These are phyloP conservation scores for Wickerhamomyces bovis DNA, from an alignment of 805 yeast species.

Conservation along the genomic window DNA sequence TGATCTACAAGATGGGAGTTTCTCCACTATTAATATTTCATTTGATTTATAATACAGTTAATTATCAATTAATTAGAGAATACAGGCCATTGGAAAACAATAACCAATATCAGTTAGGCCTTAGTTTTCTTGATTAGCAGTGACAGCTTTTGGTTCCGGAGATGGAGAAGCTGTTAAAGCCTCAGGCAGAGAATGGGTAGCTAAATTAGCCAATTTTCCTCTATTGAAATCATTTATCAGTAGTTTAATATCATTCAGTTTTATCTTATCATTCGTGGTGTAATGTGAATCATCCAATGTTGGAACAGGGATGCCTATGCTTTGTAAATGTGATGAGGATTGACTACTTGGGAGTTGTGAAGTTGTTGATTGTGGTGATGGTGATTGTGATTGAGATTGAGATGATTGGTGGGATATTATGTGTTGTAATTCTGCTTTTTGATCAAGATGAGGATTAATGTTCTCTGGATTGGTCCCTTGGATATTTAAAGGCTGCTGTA, in stretches of 20 bases:
- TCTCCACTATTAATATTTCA: too few relatives aligned
- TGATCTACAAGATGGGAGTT: too few relatives aligned
- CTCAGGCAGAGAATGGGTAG: background rate
- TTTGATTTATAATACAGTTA: too few relatives aligned
- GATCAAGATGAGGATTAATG: background rate
- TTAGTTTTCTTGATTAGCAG: too few relatives aligned
- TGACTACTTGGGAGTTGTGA: background rate
- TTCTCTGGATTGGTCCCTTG: background rate
- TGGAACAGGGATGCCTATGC: conserved; percentile 1
- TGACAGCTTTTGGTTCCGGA: background rate
- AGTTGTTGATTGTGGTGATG: background rate
- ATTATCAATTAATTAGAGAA: too few relatives aligned
- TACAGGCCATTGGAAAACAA: too few relatives aligned
- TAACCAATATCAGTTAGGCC: too few relatives aligned
- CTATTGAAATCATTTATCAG: background rate
- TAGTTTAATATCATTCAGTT: conserved; percentile 9
- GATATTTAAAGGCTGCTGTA: background rate
- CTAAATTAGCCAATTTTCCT: background rate
- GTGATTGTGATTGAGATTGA: background rate
- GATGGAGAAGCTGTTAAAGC: background rate
- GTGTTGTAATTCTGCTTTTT: background rate
- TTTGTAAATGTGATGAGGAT: background rate
- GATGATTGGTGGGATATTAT: background rate
- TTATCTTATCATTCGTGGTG: conserved; percentile 1
- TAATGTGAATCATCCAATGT: background rate